phyloP scores from a whole-genome alignment of 1,284 basidiomycete genomes.

The Cutaneotrichosporon sp. region DNA sequence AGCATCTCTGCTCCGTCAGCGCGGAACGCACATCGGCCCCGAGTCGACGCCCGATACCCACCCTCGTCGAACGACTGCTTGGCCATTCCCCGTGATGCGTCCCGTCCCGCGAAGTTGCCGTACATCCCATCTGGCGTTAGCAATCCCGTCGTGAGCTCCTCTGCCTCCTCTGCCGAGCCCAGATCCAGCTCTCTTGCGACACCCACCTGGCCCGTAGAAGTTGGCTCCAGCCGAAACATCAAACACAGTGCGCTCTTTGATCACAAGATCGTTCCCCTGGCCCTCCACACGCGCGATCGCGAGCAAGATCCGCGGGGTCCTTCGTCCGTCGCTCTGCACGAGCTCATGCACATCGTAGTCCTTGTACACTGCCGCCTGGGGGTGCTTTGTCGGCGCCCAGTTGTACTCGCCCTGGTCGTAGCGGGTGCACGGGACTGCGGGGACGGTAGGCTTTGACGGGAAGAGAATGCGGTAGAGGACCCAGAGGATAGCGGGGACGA shows the following conservation, averaged over 20 bases:
- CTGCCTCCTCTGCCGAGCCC: background rate
- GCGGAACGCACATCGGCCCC: too few relatives aligned
- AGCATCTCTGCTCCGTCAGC: slow-evolving; percentile 82
- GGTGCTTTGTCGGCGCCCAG: slow-evolving; percentile 76
- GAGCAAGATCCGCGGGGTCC: slow-evolving; percentile 64
- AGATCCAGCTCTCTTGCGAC: too few relatives aligned
- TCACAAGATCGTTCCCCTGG: slow-evolving; percentile 39
- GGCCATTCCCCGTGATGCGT: slow-evolving; percentile 92
- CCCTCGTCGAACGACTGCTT: slow-evolving; percentile 90
- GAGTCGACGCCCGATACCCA: too few relatives aligned
- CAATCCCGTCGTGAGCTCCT: too few relatives aligned
- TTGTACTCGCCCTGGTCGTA: slow-evolving; percentile 60
- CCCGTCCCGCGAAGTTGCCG: slow-evolving; percentile 91
- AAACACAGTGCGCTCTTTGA: slow-evolving; percentile 69
- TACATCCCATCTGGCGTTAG: slow-evolving; percentile 73
- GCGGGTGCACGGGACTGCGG: slow-evolving; percentile 19
- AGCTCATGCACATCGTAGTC: slow-evolving; percentile 72
- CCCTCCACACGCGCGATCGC: slow-evolving; percentile 64
- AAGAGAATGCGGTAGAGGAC: slow-evolving; percentile 67
- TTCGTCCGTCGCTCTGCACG: slow-evolving; percentile 61
- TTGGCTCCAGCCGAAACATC: slow-evolving; percentile 81
- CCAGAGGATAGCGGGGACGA: slow-evolving; percentile 74
- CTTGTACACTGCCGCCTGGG: slow-evolving; percentile 67
- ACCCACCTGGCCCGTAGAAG: slow-evolving; percentile 87
- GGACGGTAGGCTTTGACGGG: slow-evolving; percentile 53